Conservation (phyloP, 495 filamentous ascomycete genomes). For the Halenospora varia region DNA sequence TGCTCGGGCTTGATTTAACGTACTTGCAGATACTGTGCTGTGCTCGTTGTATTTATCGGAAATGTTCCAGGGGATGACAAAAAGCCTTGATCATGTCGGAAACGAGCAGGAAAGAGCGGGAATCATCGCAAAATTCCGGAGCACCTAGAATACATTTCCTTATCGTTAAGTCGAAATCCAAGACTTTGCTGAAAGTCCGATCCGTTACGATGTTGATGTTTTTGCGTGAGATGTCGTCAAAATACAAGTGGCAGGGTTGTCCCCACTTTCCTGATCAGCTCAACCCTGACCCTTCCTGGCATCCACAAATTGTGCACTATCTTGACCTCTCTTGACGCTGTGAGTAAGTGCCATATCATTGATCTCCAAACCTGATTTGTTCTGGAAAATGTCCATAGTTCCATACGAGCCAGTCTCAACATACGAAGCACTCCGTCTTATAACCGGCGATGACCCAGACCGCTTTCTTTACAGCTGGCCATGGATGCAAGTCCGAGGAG, state of each 20-base stretch:
- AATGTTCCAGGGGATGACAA: not conserved
- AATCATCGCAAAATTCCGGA: too few species aligned
- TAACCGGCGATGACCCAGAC: not conserved
- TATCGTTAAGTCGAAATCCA: too few species aligned
- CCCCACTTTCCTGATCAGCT: not conserved
- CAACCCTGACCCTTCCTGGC: too few species aligned
- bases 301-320: too few species aligned
- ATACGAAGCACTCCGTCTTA: too few species aligned
- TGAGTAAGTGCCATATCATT: not conserved
- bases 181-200: too few species aligned
- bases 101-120: not conserved
- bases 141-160: too few species aligned
- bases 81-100: not conserved
- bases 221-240: too few species aligned
- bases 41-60: constrained; percentile 15
- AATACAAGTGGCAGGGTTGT: not conserved
- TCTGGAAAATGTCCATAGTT: too few species aligned
- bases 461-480: not conserved
- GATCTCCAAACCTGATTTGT: not conserved
- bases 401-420: too few species aligned
- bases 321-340: too few species aligned
- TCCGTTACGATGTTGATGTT: too few species aligned
- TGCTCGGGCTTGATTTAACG: not conserved
- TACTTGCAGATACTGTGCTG: constrained; percentile 9
- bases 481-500: not conserved